Evolutionary conservation across 2,329 filamentous ascomycete species (phyloP).

Genomic region (Fusarium setosum): DNA sequence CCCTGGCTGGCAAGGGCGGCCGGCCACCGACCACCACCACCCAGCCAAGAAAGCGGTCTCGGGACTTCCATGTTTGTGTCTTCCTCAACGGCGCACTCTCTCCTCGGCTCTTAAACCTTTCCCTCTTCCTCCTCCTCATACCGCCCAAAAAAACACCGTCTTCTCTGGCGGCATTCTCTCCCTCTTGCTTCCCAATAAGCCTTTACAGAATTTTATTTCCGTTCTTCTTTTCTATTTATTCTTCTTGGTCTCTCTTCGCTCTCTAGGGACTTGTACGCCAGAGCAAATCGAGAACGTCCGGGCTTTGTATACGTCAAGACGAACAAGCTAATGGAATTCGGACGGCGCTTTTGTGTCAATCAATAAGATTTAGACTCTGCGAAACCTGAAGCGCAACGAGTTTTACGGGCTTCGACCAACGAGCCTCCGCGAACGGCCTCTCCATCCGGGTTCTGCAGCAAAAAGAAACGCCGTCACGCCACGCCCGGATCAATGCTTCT

Average conservation of each 20-base stretch:
- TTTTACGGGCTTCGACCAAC: not conserved
- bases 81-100: constrained; percentile 2
- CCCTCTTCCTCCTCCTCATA: constrained; percentile 14
- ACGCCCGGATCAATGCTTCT: constrained; percentile 23
- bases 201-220: not conserved
- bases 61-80: constrained; percentile 12
- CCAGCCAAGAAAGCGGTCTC: not conserved
- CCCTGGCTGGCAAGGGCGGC: too few species aligned
- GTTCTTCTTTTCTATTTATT: not conserved
- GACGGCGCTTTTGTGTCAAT: not conserved
- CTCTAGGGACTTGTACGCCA: constrained; percentile 20
- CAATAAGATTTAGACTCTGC: not conserved
- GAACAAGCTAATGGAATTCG: constrained; percentile 4
- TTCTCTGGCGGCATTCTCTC: constrained; percentile 6
- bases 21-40: not conserved
- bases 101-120: constrained; percentile 35
- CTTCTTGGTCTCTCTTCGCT: constrained; percentile 21
- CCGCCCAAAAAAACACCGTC: constrained; percentile 1
- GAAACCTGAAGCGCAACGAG: constrained; percentile 1
- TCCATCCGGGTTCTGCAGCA: constrained; percentile 16
- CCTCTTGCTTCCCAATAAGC: constrained; percentile 1
- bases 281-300: constrained; percentile 3
- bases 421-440: constrained; percentile 2
- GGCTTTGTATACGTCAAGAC: constrained; percentile 13
- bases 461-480: constrained; percentile 16